Percentiles rank a stretch among this genome's conserved stretches.
Evolutionary conservation across 148 eudicot genomes (phyloP).

Genomic region (Beta vulgaris): DNA sequence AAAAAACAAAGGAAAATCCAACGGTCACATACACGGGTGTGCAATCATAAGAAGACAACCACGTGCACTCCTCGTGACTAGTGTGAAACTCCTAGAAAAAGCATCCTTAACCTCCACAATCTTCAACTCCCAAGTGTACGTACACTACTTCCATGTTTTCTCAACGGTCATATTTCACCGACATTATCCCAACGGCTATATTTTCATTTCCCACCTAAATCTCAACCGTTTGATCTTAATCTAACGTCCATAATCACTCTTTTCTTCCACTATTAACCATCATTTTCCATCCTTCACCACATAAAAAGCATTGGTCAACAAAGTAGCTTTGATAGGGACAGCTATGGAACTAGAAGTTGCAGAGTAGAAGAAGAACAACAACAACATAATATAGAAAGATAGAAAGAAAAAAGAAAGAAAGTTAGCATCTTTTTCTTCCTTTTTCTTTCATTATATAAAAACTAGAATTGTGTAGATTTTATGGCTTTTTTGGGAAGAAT

Average conservation of each 20-base stretch:
- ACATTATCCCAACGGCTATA: conserved; percentile 66
- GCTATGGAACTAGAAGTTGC: conserved; percentile 14
- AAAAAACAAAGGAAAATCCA: conserved; percentile 18
- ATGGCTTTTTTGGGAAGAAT: conserved; percentile 40
- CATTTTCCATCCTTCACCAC: background rate
- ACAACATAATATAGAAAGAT: too few relatives aligned
- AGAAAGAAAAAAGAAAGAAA: too few relatives aligned
- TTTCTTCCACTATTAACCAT: conserved; percentile 3
- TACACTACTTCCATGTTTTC: conserved; percentile 23
- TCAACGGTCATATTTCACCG: conserved; percentile 70
- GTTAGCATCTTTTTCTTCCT: conserved; percentile 17
- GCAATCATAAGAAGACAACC: conserved; percentile 17
- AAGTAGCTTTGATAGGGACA: conserved; percentile 34
- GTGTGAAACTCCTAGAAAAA: too few relatives aligned
- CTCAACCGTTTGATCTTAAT: conserved; percentile 55
- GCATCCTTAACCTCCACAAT: too few relatives aligned
- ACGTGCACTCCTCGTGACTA: conserved; percentile 44
- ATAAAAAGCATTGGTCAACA: conserved; percentile 14
- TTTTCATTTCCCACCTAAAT: conserved; percentile 35
- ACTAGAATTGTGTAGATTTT: conserved; percentile 23
- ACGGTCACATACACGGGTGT: conserved; percentile 38
- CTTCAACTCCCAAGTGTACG: conserved; percentile 29
- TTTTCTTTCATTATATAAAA: conserved; percentile 33
- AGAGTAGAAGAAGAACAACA: conserved; percentile 1
- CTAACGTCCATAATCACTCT: conserved; percentile 39